These are phyloP conservation scores for Xylariales sp. DNA, from an alignment of 2,329 filamentous ascomycete species.

Conservation along the genomic window DNA sequence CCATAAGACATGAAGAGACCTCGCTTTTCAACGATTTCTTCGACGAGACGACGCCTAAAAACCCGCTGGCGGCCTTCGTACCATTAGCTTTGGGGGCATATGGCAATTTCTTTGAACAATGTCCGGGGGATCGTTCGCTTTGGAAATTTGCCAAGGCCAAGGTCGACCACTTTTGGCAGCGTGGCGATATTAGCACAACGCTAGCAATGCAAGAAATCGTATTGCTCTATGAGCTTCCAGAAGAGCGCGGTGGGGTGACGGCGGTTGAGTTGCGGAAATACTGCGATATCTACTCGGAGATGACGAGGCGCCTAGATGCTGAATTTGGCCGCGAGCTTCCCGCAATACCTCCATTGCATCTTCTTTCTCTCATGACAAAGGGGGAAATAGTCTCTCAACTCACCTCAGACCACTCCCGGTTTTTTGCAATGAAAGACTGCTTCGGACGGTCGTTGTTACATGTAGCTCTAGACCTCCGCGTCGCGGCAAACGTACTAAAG, in stretches of 20 bases:
- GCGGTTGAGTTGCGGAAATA: not conserved
- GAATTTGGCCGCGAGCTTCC: not conserved
- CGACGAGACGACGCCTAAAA: not conserved
- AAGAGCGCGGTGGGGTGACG: too few species aligned
- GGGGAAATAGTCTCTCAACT: not conserved
- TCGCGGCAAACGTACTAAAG: not conserved
- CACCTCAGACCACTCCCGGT: not conserved
- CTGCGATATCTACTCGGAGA: constrained; percentile 8
- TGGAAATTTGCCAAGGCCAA: not conserved
- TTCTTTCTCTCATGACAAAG: not conserved
- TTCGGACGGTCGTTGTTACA: constrained; percentile 22
- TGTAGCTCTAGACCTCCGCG: constrained; percentile 19
- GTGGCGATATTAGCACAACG: constrained; percentile 14
- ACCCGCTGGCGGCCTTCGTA: constrained; percentile 2
- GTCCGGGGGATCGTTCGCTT: not conserved
- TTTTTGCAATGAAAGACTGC: constrained; percentile 4
- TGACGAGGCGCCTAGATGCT: not conserved
- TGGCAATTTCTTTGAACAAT: not conserved
- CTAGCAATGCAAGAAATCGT: constrained; percentile 17
- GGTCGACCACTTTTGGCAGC: not conserved
- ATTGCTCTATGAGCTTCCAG: not conserved
- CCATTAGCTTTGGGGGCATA: not conserved
- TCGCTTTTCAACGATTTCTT: not conserved
- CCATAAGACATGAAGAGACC: not conserved
- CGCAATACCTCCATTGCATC: constrained; percentile 10